These are phyloP conservation scores for Heracleum sosnowskyi DNA, from an alignment of 129 eudicot genomes.

Conservation along the genomic window DNA sequence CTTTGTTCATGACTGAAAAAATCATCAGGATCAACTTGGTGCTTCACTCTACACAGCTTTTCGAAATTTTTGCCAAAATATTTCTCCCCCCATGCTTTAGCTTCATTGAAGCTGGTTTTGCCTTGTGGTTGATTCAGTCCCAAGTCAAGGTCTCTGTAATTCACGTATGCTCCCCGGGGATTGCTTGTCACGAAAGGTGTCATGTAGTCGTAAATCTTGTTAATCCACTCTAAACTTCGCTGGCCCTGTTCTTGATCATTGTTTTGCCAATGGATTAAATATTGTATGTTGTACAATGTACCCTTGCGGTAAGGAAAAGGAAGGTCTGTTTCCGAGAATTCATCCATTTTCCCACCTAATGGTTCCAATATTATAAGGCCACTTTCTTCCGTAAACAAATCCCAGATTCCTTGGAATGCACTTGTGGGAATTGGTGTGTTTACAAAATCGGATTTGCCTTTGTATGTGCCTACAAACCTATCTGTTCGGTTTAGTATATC, in stretches of 20 bases:
- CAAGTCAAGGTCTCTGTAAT: constrained; percentile 8
- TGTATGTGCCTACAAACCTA: not conserved
- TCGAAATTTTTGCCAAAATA: not conserved
- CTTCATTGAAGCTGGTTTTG: not conserved
- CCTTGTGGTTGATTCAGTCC: not conserved
- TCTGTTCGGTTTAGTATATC: not conserved
- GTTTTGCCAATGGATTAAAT: not conserved
- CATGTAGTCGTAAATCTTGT: not conserved
- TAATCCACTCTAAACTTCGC: not conserved
- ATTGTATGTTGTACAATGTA: not conserved
- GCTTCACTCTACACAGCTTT: not conserved
- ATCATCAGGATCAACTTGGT: not conserved
- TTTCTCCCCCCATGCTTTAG: not conserved
- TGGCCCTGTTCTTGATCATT: constrained; percentile 1
- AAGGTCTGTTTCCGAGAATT: not conserved
- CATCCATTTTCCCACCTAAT: not conserved
- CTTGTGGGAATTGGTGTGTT: not conserved
- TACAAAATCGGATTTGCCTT: constrained; percentile 6
- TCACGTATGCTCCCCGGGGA: not conserved
- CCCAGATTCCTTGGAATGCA: constrained; percentile 4
- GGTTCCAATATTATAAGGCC: not conserved
- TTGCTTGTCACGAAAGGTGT: not conserved
- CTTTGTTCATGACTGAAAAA: constrained; percentile 5
- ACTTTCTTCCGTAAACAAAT: not conserved
- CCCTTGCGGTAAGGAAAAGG: constrained; percentile 2